Base-by-base conservation (phyloP, 2,329 filamentous ascomycete species). In the Trichoderma atrobrunneum region DNA sequence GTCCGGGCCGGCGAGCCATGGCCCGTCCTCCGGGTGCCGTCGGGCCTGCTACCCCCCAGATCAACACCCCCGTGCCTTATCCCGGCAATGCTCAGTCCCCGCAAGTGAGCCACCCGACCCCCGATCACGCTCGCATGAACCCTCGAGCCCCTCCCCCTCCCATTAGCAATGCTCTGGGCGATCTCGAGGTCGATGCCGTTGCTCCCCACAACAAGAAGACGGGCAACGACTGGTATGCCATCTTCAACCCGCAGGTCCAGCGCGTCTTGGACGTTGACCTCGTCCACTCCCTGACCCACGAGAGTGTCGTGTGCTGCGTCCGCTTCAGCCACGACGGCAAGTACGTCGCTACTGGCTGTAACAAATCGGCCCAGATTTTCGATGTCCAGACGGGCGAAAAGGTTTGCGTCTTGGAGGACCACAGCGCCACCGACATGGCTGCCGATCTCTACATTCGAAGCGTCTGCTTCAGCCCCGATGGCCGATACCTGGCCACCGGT, bases 301-400 rank as follows among this genome's bases (percentile, higher is more conserved):
- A 97, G 80, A 98, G 95, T 78, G 96, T 99, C 4, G 96, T 99
- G 1, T 99, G 96, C 87, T 99, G 96, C 81, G 96, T 99, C 43
- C 90, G 96, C 72, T 99, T 99, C 86, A 98, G 95, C 80, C 90
- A 93, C 70, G 96, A 99, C 79, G 96, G 96, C 76, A 95, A 97
- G 79, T 98, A 93, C 77, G 93, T 99, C 70, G 96, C 96, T 8
- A 99, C 96, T 6, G 96, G 96, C 57, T 98, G 96, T 87, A 99
- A 99, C 83, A 88, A 95, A 75, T 97, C 94, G n/a, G 96, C 96
- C n/a, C 95, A 98, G 83, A 99, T 99, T 78, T 99, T 96, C 81
- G 96, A 99, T 76, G 95, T 98, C 56, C 87, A 90, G 77, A 92
- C 90, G 18, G 96, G 96, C 71, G 90, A 93, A 76, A 96, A 95